Base-by-base conservation (phyloP, 306 rosid genomes). In the Clitoria ternatea region DNA sequence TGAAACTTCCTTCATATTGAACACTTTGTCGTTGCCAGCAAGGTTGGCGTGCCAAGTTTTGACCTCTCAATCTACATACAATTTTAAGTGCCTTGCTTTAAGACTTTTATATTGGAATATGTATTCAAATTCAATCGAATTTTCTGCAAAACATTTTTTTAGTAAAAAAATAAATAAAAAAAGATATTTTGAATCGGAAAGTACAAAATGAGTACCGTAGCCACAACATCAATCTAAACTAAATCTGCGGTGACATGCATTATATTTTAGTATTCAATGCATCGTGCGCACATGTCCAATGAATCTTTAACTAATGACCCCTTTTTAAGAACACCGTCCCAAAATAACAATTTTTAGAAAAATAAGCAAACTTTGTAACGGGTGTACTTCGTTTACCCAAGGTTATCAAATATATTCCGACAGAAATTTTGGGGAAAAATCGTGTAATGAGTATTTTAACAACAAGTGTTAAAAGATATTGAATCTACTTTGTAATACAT, bases 1-100 rank as follows among this genome's bases (percentile, higher is more conserved):
- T 39, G 75, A 78, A 82, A 33, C 83, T 74, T 78, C 83, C 68
- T 55, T 56, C 37, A 24, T 3, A 6, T 32, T 68, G 2, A 40
- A 15, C 61, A 62, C 35, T 49, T 69, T 61, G n/a, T n/a, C n/a
- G n/a, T 55, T 26, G 68, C 71, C 70, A 78, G 78, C 75, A 55
- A 62, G 20, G 77, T 47, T 82, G 71, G 78, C 47, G 47, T 61
- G 68, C 57, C 73, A 59, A 22, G n/a, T 12, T 49, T 76, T 72
- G 73, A 30, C 54, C 32, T 30, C 24, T 47, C 15, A 29, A 70
- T n/a, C n/a, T n/a, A n/a, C n/a, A n/a, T n/a, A n/a, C n/a, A n/a
- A n/a, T n/a, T n/a, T n/a, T n/a, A n/a, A n/a, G n/a, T n/a, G n/a
- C n/a, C n/a, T n/a, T n/a, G n/a, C n/a, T n/a, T n/a, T n/a, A n/a